These are phyloP conservation scores for Pleurozium schreberi DNA, from an alignment of 225 moss, liverwort and hornwort species.

Conservation along the genomic window DNA sequence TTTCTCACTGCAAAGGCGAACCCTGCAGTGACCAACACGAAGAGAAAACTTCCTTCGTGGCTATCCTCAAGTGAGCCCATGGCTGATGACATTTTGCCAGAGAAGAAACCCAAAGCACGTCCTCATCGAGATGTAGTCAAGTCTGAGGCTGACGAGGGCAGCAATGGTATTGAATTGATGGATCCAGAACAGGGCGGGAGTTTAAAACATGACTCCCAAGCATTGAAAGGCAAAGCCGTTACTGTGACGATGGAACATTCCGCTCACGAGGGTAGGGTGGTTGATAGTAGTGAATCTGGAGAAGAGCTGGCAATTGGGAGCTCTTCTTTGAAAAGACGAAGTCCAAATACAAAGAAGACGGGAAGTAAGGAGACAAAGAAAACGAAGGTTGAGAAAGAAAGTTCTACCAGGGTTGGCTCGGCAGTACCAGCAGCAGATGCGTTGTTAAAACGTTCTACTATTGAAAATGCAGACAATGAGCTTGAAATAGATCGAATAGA, in stretches of 20 bases:
- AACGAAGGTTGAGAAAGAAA: not conserved
- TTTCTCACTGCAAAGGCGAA: not conserved
- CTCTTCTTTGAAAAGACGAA: slow-evolving; percentile 5
- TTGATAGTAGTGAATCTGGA: not conserved
- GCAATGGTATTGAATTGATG: not conserved
- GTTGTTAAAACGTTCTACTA: not conserved
- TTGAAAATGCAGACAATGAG: not conserved
- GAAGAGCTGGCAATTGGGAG: not conserved
- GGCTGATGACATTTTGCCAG: not conserved
- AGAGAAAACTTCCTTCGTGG: slow-evolving; percentile 28
- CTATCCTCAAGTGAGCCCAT: not conserved
- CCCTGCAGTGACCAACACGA: not conserved
- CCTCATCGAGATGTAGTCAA: not conserved
- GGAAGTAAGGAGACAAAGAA: not conserved
- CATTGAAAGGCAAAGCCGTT: not conserved
- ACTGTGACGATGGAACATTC: not conserved
- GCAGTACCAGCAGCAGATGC: not conserved
- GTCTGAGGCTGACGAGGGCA: not conserved
- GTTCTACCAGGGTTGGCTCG: not conserved
- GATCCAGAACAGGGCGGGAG: not conserved
- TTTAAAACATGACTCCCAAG: not conserved
- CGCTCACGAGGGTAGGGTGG: not conserved
- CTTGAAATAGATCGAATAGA: not conserved
- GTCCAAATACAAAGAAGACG: not conserved
- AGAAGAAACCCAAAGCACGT: slow-evolving; percentile 4